Percentiles rank a stretch among this genome's conserved stretches.
phyloP scores from a whole-genome alignment of 768 basidiomycete species.

The Mycena latifolia region DNA sequence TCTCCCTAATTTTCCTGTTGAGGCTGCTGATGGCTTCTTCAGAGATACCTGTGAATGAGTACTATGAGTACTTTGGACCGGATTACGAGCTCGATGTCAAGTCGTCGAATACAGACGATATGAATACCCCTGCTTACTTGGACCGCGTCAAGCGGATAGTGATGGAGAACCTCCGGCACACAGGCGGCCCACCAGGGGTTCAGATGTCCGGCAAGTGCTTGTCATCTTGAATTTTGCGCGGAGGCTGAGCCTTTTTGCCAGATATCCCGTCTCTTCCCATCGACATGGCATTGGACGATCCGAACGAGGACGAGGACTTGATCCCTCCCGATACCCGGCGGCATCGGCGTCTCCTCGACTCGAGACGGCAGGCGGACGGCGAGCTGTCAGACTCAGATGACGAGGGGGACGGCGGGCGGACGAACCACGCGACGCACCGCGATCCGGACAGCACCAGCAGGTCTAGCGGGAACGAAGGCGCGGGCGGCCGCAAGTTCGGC shows the following conservation, averaged over 20 bases:
- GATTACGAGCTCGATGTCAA: slow-evolving; percentile 97
- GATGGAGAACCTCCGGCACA: slow-evolving; percentile 89
- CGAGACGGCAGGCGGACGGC: slow-evolving; percentile 84
- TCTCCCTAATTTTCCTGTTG: not conserved
- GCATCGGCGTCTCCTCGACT: slow-evolving; percentile 83
- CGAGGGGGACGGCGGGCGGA: slow-evolving; percentile 90
- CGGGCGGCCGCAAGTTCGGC: slow-evolving; percentile 67
- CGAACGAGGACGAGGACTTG: slow-evolving; percentile 85
- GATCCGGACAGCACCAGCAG: slow-evolving; percentile 62
- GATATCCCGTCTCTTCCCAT: slow-evolving; percentile 89
- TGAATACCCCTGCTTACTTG: slow-evolving; percentile 94
- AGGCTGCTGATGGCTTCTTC: slow-evolving; percentile 14
- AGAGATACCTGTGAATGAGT: slow-evolving; percentile 99
- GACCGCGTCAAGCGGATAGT: slow-evolving; percentile 94
- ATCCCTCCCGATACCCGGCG: slow-evolving; percentile 82
- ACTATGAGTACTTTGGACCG: slow-evolving; percentile 99
- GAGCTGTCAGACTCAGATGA: slow-evolving; percentile 98
- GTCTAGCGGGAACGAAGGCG: slow-evolving; percentile 57
- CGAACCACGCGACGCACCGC: slow-evolving; percentile 72
- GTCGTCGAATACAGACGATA: slow-evolving; percentile 93
- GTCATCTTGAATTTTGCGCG: slow-evolving; percentile 9
- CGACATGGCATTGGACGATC: slow-evolving; percentile 87
- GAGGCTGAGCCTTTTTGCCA: slow-evolving; percentile 44
- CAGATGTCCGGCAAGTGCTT: slow-evolving; percentile 82
- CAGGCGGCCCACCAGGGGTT: slow-evolving; percentile 91